Evolutionary conservation across 441 rosid genomes (phyloP), one percentile per base, ranked within the genome.

Genomic region (Rhodomyrtus psidioides): DNA sequence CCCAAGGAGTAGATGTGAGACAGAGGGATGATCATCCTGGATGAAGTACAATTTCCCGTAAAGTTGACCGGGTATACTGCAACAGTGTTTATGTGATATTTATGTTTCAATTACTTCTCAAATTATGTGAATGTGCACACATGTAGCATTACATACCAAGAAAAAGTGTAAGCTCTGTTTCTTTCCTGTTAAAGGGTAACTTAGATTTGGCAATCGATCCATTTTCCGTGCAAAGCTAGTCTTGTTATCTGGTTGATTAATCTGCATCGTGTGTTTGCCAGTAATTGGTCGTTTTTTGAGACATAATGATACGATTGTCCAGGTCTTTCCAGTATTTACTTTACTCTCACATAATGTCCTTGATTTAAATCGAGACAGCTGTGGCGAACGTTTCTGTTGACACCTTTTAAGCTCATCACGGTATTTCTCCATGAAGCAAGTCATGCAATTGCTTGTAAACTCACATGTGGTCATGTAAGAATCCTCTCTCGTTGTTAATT

Each of bases 361-460:
- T 76, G 44, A 57, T 82, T 56, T 53, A 84, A 46, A 6, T 86
- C 74, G 30, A 65, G 59, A 59, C 90, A 96, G 99, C 91, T 95
- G 60, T 96, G 99, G 99, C 95, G 99, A 91, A 96, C 99, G 12
- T 74, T 96, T 27, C 88, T 96, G 8, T 87, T 96, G 93, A 94
- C 92, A 26, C 99, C 99, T 44, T 96, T 96, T 89, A 96, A 96
- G 95, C 97, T 95, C 86, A 96, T 96, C 87, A 95, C 99, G 5
- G 99, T 96, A 44, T 96, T 95, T 90, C 88, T 96, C 83, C 99
- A 95, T 65, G 99, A 96, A 92, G 98, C 94, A 16, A 96, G 99
- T 90, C 99, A 96, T 91, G 99, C 99, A 14, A 90, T 95, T 85
- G 99, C 98, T 84, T 96, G 99, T 91, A 96, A 89, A 91, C 98